Evolutionary conservation across 75 land plant species (phyloP), one percentile per base, ranked within the genome.

Genomic region (Cupressus sempervirens): DNA sequence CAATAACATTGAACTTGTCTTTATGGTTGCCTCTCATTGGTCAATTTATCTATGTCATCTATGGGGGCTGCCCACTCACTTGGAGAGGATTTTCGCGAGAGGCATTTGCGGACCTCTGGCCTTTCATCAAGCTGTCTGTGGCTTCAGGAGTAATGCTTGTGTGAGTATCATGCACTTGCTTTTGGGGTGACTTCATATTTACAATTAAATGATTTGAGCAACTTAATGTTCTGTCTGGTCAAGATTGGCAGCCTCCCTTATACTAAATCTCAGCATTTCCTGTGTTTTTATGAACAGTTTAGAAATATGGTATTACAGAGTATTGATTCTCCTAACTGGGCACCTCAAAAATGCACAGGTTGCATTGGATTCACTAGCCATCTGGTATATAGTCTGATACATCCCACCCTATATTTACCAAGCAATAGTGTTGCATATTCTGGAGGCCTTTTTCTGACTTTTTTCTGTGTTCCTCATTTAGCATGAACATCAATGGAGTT

Each of bases 61-160:
- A 58, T 9, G 93, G 93, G 2, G 85, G 93, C 23, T 91, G 93
- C 54, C 87, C 89, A 11, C 52, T 50, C 45, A 82, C 88, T 38
- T 92, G 93, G 93, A 87, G 67, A 41, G 93, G 93, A 11, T 87
- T 92, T 52, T 92, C 93, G 0, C 35, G 65, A 76, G 82, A 85
- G 38, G 94, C 96, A 2, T 91, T 93, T 84, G 7, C 84, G 38
- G 92, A 88, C 43, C 84, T 94, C 13, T 85, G 87, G 84, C 77
- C 84, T 0, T 94, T 94, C 85, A 50, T 94, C 56, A 94, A 90
- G 85, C 90, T 96, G 58, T 94, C 98, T 3, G 77, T 92, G 40
- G 95, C 98, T 30, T 94, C 98, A 30, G 93, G 92, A 2, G 84
- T 95, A 43, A 96, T 96, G 98, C 76, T 96, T 18, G 90, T 85